These are phyloP conservation scores for Breynia disticha DNA, from an alignment of 441 rosid genomes.

Conservation along the genomic window DNA sequence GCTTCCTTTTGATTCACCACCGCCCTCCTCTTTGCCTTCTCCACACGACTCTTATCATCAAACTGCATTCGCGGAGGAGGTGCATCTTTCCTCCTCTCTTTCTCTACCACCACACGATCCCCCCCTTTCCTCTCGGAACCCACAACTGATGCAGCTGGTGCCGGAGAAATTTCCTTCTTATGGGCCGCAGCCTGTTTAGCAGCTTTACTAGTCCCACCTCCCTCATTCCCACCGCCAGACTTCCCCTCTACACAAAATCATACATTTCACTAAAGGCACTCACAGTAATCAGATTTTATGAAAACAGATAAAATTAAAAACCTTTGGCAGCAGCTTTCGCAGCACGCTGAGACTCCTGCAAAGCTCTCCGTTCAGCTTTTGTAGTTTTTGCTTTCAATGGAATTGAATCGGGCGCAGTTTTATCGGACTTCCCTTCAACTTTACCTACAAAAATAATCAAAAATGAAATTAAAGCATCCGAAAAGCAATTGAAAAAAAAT, in stretches of 20 bases:
- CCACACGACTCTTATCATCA: slow-evolving; percentile 73
- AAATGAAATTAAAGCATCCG: background rate
- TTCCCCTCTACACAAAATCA: slow-evolving; percentile 9
- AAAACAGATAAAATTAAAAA: slow-evolving; percentile 16
- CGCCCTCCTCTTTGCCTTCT: slow-evolving; percentile 82
- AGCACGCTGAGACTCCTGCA: slow-evolving; percentile 83
- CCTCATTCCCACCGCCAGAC: slow-evolving; percentile 28
- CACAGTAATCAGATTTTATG: background rate
- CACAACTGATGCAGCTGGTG: slow-evolving; percentile 32
- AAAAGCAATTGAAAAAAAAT: background rate
- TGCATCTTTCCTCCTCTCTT: slow-evolving; percentile 75
- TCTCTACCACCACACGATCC: slow-evolving; percentile 51
- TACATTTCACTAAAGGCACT: background rate
- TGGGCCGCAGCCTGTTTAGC: slow-evolving; percentile 40
- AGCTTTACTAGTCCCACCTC: slow-evolving; percentile 33
- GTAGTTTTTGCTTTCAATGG: slow-evolving; percentile 51
- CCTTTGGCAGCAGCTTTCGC: slow-evolving; percentile 78
- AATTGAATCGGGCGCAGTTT: slow-evolving; percentile 34
- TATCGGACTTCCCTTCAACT: slow-evolving; percentile 25
- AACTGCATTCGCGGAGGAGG: slow-evolving; percentile 90
- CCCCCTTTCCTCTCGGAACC: slow-evolving; percentile 52
- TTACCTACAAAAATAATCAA: slow-evolving; percentile 29
- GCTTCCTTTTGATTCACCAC: slow-evolving; percentile 73
- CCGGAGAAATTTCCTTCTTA: slow-evolving; percentile 49
- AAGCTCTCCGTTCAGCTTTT: slow-evolving; percentile 79